phyloP scores from a whole-genome alignment of 768 basidiomycete species.

The Rhizopogon vesiculosus region DNA sequence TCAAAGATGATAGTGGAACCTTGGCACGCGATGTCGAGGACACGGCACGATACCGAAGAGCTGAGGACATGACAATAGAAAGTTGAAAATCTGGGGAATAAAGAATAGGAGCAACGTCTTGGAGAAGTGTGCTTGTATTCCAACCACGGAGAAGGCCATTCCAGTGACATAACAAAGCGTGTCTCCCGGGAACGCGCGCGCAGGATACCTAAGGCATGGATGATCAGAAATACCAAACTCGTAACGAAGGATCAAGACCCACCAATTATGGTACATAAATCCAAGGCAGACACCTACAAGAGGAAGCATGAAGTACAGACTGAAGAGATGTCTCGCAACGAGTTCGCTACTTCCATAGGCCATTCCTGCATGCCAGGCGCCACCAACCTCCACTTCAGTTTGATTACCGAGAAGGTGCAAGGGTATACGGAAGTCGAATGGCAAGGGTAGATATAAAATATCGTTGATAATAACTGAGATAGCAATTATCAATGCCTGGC shows the following conservation, averaged over 20 bases:
- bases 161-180: slow-evolving; percentile 97
- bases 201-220: slow-evolving; percentile 74
- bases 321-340: slow-evolving; percentile 91
- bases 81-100: slow-evolving; percentile 98
- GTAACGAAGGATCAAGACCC: slow-evolving; percentile 19
- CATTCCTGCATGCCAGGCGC: slow-evolving; percentile 81
- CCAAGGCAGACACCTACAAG: slow-evolving; percentile 86
- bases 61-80: slow-evolving; percentile 90
- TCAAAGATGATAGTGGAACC: slow-evolving; percentile 35
- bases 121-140: slow-evolving; percentile 95
- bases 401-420: slow-evolving; percentile 63
- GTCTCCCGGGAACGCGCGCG: slow-evolving; percentile 91
- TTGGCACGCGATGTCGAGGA: slow-evolving; percentile 90
- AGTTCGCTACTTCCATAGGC: slow-evolving; percentile 81
- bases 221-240: background rate
- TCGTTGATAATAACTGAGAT: slow-evolving; percentile 90
- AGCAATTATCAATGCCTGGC: slow-evolving; percentile 90
- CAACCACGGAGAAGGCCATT: slow-evolving; percentile 98
- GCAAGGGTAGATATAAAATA: slow-evolving; percentile 90
- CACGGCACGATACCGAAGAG: slow-evolving; percentile 91
- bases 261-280: slow-evolving; percentile 97
- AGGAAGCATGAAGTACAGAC: slow-evolving; percentile 95
- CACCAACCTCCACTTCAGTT: slow-evolving; percentile 69
- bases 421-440: slow-evolving; percentile 67
- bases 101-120: slow-evolving; percentile 97